Base-by-base conservation (phyloP, 202 grass and related monocot species). In the Setaria viridis region DNA sequence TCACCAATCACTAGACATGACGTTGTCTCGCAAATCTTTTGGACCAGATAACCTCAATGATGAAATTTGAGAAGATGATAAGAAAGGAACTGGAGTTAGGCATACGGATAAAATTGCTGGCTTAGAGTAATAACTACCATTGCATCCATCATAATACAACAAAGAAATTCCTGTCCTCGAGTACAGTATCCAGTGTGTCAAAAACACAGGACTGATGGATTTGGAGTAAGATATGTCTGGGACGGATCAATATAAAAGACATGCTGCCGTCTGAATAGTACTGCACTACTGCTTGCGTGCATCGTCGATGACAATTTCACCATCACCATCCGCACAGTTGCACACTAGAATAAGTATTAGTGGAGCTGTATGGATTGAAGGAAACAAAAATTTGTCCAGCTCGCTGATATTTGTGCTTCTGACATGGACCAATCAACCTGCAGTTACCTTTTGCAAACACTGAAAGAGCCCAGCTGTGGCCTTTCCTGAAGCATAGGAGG, bases 201-300 rank as follows among this genome's bases (percentile, higher is more conserved):
- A 85, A 65, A 77, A 72, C 56, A 57, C 8, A 85, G 48, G 8
- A 51, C 35, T 33, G 62, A 71, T 65, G 58, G 74, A 79, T 77
- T 72, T 79, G 74, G 50, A 79, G 42, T 79, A 68, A 56, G 78
- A 82, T 70, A 54, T 78, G 3, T 56, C 12, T 72, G 62, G 55
- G 19, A 70, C 15, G 4, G 51, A 76, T 71, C 70, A 75, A 84
- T 84, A 87, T 80, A 76, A 76, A 91, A 85, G 85, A 81, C 81
- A 81, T 32, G 70, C 56, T 78, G 85, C 85, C 85, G 82, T 77
- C 89, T 77, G 74, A 91, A 77, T 74, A 88, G 85, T 81, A 71
- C 57, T 45, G 70, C 66, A 85, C 48, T 77, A 72, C 32, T 85
- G 55, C 62, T 81, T 87, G 82, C 82, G 80, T 54, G 33, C n/a